Evolutionary conservation across 2,329 filamentous ascomycete genomes (phyloP).

Genomic region (Rutstroemia sp.): DNA sequence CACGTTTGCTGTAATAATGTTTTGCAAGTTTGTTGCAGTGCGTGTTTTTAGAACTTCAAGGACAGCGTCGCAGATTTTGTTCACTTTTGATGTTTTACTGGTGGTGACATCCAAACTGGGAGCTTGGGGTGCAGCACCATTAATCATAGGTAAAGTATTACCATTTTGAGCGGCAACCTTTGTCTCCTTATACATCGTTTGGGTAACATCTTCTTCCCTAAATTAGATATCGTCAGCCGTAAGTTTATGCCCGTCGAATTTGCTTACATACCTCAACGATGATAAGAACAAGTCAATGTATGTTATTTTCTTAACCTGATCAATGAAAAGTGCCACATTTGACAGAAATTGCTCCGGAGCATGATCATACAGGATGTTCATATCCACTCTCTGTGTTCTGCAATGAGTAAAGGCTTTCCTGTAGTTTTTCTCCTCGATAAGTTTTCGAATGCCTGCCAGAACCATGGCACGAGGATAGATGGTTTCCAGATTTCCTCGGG

Average conservation of each 20-base stretch:
- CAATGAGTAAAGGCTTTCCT: slow-evolving; percentile 79
- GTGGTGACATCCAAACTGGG: slow-evolving; percentile 14
- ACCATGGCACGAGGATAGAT: slow-evolving; percentile 92
- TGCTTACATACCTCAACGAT: slow-evolving; percentile 59
- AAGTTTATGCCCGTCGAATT: slow-evolving; percentile 13
- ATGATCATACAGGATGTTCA: slow-evolving; percentile 96
- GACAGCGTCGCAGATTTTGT: slow-evolving; percentile 81
- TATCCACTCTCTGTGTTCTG: slow-evolving; percentile 87
- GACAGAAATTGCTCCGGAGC: slow-evolving; percentile 77
- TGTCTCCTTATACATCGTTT: slow-evolving; percentile 91
- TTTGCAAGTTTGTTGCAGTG: slow-evolving; percentile 66
- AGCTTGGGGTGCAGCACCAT: not conserved
- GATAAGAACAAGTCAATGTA: slow-evolving; percentile 90
- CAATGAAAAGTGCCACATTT: slow-evolving; percentile 68
- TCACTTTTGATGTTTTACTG: slow-evolving; percentile 57
- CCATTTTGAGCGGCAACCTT: slow-evolving; percentile 37
- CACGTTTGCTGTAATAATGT: slow-evolving; percentile 88
- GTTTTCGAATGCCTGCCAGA: slow-evolving; percentile 75
- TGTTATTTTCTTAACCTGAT: slow-evolving; percentile 73
- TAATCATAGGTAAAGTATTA: slow-evolving; percentile 22
- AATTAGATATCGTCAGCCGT: slow-evolving; percentile 16
- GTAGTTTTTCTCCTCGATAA: slow-evolving; percentile 77
- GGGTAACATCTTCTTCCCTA: slow-evolving; percentile 83
- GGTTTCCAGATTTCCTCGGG: slow-evolving; percentile 89
- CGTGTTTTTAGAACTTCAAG: slow-evolving; percentile 57